Percentiles rank a stretch among this genome's conserved stretches.
Evolutionary conservation across 2,329 filamentous ascomycete genomes (phyloP).

Genomic region (Penicillium sp.): DNA sequence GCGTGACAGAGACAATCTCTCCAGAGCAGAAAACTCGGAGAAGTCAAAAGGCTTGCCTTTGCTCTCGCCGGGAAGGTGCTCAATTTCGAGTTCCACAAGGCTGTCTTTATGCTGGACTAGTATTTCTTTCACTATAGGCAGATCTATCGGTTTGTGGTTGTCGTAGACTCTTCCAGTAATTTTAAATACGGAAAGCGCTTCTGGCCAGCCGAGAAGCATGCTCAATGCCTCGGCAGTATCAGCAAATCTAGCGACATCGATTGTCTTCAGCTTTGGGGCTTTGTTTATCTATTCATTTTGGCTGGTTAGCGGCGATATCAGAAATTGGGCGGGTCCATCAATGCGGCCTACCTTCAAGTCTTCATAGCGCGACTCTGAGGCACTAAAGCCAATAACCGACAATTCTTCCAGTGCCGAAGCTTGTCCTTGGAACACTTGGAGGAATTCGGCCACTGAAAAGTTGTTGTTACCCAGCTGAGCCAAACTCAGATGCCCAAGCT

Average conservation of each 20-base stretch:
- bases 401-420: neutral
- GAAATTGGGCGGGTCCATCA: neutral
- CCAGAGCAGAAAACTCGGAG: neutral
- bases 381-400: neutral
- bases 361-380: neutral
- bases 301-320: neutral
- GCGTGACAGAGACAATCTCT: neutral
- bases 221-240: neutral
- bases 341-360: neutral
- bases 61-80: neutral
- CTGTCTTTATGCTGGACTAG: neutral
- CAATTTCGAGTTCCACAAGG: neutral
- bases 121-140: neutral
- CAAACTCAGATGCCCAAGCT: neutral
- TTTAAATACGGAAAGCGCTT: neutral
- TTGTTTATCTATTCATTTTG: neutral
- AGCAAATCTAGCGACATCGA: neutral
- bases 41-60: neutral
- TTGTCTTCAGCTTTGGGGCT: neutral
- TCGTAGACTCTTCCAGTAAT: neutral
- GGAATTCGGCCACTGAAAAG: neutral
- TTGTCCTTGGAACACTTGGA: neutral
- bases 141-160: neutral
- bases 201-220: neutral
- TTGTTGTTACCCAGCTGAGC: neutral